Conservation (phyloP, 2,329 filamentous ascomycete genomes). For the Claviceps sp. region DNA sequence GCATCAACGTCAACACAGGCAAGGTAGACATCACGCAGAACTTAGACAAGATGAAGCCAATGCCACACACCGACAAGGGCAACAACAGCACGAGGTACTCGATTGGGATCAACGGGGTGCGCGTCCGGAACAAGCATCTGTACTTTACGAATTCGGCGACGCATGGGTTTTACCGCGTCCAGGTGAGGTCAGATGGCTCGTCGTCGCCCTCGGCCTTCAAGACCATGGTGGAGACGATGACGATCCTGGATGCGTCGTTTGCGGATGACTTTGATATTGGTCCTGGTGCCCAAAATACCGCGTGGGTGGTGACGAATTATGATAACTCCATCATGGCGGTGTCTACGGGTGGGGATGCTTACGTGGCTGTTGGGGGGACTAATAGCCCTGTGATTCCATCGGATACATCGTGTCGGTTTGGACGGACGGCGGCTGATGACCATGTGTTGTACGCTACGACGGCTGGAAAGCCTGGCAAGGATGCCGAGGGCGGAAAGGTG, state of each 20-base stretch:
- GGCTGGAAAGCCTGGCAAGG: not conserved
- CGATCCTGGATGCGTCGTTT: constrained; percentile 3
- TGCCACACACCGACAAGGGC: too few species aligned
- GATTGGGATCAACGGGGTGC: constrained; percentile 21
- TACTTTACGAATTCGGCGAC: constrained; percentile 34
- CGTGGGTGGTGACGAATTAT: constrained; percentile 9
- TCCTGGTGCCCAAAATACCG: not conserved
- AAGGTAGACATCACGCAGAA: constrained; percentile 9
- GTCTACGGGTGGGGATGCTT: not conserved
- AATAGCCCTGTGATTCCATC: not conserved
- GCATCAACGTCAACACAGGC: constrained; percentile 12
- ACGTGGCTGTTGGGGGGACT: not conserved
- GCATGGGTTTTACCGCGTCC: constrained; percentile 10
- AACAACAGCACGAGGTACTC: constrained; percentile 24
- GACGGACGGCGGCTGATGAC: not conserved
- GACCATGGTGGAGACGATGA: constrained; percentile 7
- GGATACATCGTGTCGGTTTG: constrained; percentile 1
- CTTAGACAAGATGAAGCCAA: constrained; percentile 20
- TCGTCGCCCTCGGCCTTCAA: not conserved
- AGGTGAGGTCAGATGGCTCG: constrained; percentile 5
- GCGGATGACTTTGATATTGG: constrained; percentile 13
- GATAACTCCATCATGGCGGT: constrained; percentile 7
- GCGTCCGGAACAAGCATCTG: constrained; percentile 29
- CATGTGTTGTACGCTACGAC: constrained; percentile 4
- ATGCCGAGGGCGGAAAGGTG: not conserved